phyloP scores from a whole-genome alignment of 2,329 filamentous ascomycete species.

The Capronia epimyces region DNA sequence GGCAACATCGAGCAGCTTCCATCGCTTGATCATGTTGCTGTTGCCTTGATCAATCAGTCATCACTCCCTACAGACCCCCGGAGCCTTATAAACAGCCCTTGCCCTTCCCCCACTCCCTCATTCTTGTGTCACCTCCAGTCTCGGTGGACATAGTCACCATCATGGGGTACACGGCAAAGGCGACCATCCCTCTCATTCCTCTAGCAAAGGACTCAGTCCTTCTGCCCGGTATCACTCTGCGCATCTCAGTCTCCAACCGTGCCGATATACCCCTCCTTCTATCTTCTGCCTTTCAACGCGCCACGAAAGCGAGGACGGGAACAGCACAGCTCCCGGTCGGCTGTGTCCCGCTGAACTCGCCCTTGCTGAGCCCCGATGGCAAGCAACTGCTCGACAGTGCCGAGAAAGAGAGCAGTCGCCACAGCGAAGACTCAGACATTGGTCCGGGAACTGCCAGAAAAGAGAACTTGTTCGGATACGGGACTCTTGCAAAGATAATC shows the following conservation, averaged over 20 bases:
- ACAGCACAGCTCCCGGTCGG: slow-evolving; percentile 69
- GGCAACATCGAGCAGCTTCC: slow-evolving; percentile 22
- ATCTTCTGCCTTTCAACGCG: slow-evolving; percentile 74
- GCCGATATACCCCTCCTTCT: slow-evolving; percentile 85
- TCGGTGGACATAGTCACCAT: background rate
- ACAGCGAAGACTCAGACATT: slow-evolving; percentile 38
- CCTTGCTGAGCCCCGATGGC: slow-evolving; percentile 66
- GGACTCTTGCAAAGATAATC: slow-evolving; percentile 72
- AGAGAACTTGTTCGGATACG: slow-evolving; percentile 74
- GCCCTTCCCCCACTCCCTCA: background rate
- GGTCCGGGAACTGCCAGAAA: slow-evolving; percentile 58
- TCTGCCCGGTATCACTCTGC: slow-evolving; percentile 76
- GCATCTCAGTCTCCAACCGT: slow-evolving; percentile 75
- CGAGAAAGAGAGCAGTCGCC: slow-evolving; percentile 41
- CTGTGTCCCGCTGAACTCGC: slow-evolving; percentile 78
- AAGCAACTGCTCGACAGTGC: slow-evolving; percentile 67
- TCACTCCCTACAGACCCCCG: slow-evolving; percentile 12
- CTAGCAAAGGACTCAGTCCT: slow-evolving; percentile 75
- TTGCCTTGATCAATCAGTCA: background rate
- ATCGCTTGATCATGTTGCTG: slow-evolving; percentile 1
- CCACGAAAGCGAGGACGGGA: slow-evolving; percentile 58
- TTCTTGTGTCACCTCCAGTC: slow-evolving; percentile 3
- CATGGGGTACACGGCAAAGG: slow-evolving; percentile 34
- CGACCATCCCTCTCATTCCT: slow-evolving; percentile 68
- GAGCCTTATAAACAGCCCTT: slow-evolving; percentile 12